Conservation (phyloP, 163 green algal species). For the Trebouxia gelatinosa region DNA sequence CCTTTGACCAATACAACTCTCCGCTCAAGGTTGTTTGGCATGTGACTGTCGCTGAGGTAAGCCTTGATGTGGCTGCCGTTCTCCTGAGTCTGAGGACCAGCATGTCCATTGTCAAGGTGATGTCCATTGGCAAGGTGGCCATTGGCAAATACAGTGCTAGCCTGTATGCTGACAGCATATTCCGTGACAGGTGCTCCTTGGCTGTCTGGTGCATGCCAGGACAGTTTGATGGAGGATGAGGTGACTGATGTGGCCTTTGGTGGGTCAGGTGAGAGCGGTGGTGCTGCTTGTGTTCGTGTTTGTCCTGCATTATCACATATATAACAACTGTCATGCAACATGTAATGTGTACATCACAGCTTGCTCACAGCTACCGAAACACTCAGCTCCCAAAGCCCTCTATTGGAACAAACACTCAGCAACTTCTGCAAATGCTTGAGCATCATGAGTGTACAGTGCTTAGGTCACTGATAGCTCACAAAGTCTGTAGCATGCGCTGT, state of each 20-base stretch:
- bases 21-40: too few relatives aligned
- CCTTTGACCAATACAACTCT: too few relatives aligned
- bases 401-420: not conserved
- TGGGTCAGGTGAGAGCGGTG: not conserved
- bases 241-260: not conserved
- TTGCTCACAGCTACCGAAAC: not conserved
- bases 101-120: too few relatives aligned
- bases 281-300: too few relatives aligned
- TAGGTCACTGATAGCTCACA: not conserved
- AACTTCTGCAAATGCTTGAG: not conserved
- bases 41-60: too few relatives aligned
- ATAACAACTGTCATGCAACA: too few relatives aligned
- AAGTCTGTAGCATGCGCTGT: not conserved
- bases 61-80: too few relatives aligned
- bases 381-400: not conserved
- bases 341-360: too few relatives aligned
- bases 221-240: constrained; percentile 17
- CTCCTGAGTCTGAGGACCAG: too few relatives aligned
- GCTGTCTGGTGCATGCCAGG: not conserved
- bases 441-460: not conserved
- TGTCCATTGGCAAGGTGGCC: too few relatives aligned
- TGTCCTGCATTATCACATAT: too few relatives aligned
- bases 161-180: constrained; percentile 6
- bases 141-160: too few relatives aligned
- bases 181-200: not conserved